Percentiles rank a stretch among this genome's conserved stretches.
These are phyloP conservation scores for Striga hermonthica DNA, from an alignment of 305 asterid genomes.

Conservation along the genomic window DNA sequence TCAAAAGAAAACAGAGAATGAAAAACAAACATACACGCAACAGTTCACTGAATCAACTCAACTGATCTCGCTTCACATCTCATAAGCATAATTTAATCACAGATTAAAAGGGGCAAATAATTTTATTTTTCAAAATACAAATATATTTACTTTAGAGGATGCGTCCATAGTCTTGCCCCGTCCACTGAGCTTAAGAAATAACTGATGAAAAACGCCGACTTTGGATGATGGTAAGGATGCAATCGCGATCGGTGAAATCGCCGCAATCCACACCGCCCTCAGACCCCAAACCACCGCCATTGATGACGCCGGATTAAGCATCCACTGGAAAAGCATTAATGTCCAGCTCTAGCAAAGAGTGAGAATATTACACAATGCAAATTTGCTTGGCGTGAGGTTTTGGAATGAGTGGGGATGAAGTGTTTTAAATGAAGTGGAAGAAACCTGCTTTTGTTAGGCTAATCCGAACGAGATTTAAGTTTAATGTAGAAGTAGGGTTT, in stretches of 20 bases:
- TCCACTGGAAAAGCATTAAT: not conserved
- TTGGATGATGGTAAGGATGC: constrained; percentile 49
- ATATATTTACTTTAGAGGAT: constrained; percentile 49
- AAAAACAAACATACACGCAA: too few relatives aligned
- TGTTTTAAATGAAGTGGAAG: too few relatives aligned
- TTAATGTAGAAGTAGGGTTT: too few relatives aligned
- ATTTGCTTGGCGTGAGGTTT: too few relatives aligned
- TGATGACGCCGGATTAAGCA: constrained; percentile 30
- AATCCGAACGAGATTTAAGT: too few relatives aligned
- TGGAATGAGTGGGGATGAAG: too few relatives aligned
- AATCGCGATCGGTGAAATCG: constrained; percentile 44
- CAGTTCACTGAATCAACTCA: not conserved
- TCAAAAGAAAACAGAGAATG: too few relatives aligned
- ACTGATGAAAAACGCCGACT: constrained; percentile 36
- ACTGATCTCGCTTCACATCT: not conserved
- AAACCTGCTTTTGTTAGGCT: too few relatives aligned
- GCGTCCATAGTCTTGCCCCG: constrained; percentile 71
- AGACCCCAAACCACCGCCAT: constrained; percentile 40
- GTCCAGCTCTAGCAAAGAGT: too few relatives aligned
- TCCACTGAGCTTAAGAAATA: constrained; percentile 42
- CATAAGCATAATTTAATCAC: not conserved
- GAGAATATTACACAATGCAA: too few relatives aligned
- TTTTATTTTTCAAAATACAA: not conserved
- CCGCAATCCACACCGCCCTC: constrained; percentile 63
- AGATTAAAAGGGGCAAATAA: not conserved